Evolutionary conservation across 305 asterid genomes (phyloP).

Genomic region (Fraxinus dipetala): DNA sequence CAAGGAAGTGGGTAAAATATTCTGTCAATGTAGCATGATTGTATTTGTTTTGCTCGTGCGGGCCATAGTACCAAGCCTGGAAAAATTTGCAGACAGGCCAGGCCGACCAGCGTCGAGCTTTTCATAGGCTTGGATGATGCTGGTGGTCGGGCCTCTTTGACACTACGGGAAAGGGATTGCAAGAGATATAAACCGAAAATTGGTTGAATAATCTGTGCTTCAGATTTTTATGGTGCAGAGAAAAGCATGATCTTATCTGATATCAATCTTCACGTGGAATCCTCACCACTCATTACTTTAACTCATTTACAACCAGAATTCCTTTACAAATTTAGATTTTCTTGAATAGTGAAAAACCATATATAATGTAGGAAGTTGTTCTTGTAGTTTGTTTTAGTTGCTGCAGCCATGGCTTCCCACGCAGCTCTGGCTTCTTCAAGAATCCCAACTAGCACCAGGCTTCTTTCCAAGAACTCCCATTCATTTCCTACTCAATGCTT

Average conservation of each 20-base stretch:
- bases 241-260: constrained; percentile 62
- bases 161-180: constrained; percentile 5
- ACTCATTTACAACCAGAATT: constrained; percentile 48
- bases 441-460: constrained; percentile 61
- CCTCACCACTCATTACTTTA: constrained; percentile 59
- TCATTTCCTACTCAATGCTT: constrained; percentile 62
- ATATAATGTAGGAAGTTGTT: constrained; percentile 1
- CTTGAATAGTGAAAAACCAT: constrained; percentile 20
- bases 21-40: neutral
- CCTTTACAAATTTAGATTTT: constrained; percentile 15
- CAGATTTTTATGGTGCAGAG: constrained; percentile 38
- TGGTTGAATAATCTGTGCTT: constrained; percentile 40
- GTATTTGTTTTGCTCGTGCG: neutral
- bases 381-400: constrained; percentile 34
- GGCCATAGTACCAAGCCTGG: neutral
- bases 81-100: neutral
- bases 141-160: neutral
- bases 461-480: constrained; percentile 49
- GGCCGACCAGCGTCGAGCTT: neutral
- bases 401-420: constrained; percentile 83
- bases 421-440: constrained; percentile 92
- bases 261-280: constrained; percentile 37
- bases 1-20: neutral
- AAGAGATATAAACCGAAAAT: neutral
- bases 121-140: neutral